phyloP scores from a whole-genome alignment of 768 basidiomycete genomes.

The Lactarius indigo region DNA sequence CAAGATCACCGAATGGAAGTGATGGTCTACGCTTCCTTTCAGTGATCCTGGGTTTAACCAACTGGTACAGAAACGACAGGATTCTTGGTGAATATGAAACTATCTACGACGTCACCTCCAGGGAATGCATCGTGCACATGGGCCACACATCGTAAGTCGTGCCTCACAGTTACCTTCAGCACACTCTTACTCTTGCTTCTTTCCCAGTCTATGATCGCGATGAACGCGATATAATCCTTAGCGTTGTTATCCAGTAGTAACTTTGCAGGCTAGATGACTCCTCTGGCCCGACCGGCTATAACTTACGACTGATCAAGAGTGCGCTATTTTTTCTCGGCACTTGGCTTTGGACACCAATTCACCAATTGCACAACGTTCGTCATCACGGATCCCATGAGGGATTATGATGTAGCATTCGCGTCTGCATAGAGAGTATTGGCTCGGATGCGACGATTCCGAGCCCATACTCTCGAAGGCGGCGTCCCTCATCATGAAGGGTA shows the following conservation, averaged over 20 bases:
- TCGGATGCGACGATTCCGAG: not conserved
- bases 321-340: not conserved
- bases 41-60: not conserved
- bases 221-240: not conserved
- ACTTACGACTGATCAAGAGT: not conserved
- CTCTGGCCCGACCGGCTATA: too few relatives aligned
- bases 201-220: not conserved
- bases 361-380: not conserved
- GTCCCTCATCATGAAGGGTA: not conserved
- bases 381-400: too few relatives aligned
- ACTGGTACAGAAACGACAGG: not conserved
- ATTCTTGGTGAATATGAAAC: not conserved
- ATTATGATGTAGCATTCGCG: too few relatives aligned
- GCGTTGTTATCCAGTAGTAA: not conserved
- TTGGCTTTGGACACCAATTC: not conserved
- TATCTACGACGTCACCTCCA: not conserved
- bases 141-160: not conserved
- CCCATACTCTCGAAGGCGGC: constrained; percentile 2
- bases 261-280: too few relatives aligned
- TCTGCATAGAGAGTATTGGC: too few relatives aligned
- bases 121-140: not conserved
- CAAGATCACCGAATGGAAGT: too few relatives aligned
- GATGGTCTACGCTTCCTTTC: not conserved
- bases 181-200: not conserved
- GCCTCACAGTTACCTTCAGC: too few relatives aligned